Base-by-base conservation (phyloP, 257 asterid species). In the Buddleja alternifolia region DNA sequence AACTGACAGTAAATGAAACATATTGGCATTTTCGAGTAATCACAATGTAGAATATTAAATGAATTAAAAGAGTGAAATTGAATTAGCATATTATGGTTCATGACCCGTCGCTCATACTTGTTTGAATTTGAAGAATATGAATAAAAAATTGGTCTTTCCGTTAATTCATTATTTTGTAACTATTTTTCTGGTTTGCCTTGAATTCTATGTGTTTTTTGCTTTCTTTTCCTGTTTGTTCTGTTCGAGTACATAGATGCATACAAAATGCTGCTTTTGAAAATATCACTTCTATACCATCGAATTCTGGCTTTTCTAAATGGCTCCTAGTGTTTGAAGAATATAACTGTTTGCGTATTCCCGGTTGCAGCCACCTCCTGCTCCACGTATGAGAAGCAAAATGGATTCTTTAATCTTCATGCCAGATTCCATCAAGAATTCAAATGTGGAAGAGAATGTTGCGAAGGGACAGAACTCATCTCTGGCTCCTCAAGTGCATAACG, bases 281-380 rank as follows among this genome's bases (percentile, higher is more conserved):
- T 47, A 46, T 39, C 39, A 36, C 62, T 57, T 70, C 10, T 8
- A 32, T 47, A 8, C 47, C 39, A 29, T 25, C 54, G 17, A 56
- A 34, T 54, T 67, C 12, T 65, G 34, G 37, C 25, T 70, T 48
- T 36, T 52, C 45, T 34, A 44, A 46, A 48, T 10, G 39, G 56
- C 50, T 44, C 32, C 9, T 48, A 1, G 58, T 40, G 63, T 65
- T 76, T 11, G 12, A 55, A 41, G 25, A 60, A 63, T 29, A 34
- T 65, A 32, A 47, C 58, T 21, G 10, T 37, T 4, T 60, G 16
- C 54, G 15, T 62, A n/a, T 70, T 36, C 23, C 40, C 14, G 10
- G 47, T 55, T 76, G 89, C 87, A 93, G 98, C 97, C 95, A 54
- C 95, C 96, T 46, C 87, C 95, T 69, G 86, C 96, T 53, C 92